Conservation (phyloP, 116 monocot genomes). For the Cymodocea nodosa region DNA sequence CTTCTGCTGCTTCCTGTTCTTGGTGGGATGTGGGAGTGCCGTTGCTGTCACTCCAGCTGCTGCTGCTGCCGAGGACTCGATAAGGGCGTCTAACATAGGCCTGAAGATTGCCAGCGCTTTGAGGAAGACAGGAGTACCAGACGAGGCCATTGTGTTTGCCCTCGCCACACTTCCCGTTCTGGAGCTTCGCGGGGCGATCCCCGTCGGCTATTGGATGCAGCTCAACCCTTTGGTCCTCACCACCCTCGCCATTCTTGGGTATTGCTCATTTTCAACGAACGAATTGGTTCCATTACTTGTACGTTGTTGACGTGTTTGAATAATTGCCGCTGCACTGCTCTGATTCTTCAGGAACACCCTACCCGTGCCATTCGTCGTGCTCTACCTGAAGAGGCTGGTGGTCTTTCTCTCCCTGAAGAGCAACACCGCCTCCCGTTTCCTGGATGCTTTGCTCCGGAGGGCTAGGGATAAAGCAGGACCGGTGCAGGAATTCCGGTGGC, state of each 20-base stretch:
- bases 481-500: constrained; percentile 86
- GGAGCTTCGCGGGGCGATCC: constrained; percentile 94
- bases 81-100: constrained; percentile 70
- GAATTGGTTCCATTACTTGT: not conserved
- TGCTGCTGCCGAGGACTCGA: constrained; percentile 37
- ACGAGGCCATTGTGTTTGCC: constrained; percentile 68
- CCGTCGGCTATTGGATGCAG: constrained; percentile 95
- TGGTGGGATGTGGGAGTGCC: constrained; percentile 18
- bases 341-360: constrained; percentile 61
- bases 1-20: constrained; percentile 5
- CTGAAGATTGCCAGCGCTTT: constrained; percentile 59
- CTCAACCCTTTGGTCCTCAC: constrained; percentile 65
- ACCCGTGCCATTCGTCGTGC: constrained; percentile 82
- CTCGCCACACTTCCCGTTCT: constrained; percentile 80
- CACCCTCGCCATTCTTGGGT: constrained; percentile 68
- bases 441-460: constrained; percentile 55
- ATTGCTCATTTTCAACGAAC: not conserved
- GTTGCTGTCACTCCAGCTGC: constrained; percentile 11
- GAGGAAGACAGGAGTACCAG: constrained; percentile 68
- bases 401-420: constrained; percentile 39
- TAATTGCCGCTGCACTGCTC: not conserved
- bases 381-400: constrained; percentile 63
- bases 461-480: constrained; percentile 86
- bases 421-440: constrained; percentile 14
- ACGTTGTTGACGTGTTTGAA: not conserved